Evolutionary conservation across 805 yeast genomes (phyloP).

Genomic region (Candida ovalis): DNA sequence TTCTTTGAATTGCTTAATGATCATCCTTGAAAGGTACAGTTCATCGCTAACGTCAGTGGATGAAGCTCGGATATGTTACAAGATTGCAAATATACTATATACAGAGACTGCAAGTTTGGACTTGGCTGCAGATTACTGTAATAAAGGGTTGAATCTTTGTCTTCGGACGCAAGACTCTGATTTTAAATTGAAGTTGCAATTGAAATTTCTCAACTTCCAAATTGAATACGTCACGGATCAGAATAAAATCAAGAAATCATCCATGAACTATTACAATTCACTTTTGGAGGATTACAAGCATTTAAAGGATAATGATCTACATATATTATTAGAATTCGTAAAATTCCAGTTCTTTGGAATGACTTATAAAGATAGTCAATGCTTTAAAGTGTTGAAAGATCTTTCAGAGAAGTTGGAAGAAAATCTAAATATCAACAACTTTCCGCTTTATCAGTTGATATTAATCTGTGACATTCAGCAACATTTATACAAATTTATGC

Average conservation of each 20-base stretch:
- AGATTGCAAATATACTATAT: constrained; percentile 35
- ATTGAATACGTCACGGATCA: constrained; percentile 30
- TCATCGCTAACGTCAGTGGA: constrained; percentile 28
- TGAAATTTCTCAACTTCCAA: constrained; percentile 36
- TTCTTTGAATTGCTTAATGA: constrained; percentile 35
- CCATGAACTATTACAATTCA: constrained; percentile 31
- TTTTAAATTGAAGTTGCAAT: constrained; percentile 23
- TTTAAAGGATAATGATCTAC: constrained; percentile 14
- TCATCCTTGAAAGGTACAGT: constrained; percentile 31
- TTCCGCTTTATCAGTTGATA: constrained; percentile 21
- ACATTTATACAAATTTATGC: constrained; percentile 30
- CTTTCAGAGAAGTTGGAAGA: constrained; percentile 10
- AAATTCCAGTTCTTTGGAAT: constrained; percentile 32
- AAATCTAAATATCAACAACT: constrained; percentile 7
- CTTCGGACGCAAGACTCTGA: constrained; percentile 21
- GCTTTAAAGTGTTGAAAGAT: constrained; percentile 16
- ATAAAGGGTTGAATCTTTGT: constrained; percentile 27
- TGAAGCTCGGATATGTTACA: constrained; percentile 33
- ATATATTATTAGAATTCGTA: constrained; percentile 31
- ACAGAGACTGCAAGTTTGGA: constrained; percentile 39
- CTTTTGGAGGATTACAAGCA: constrained; percentile 21
- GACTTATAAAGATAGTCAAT: constrained; percentile 25
- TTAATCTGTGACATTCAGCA: constrained; percentile 30
- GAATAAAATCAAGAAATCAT: constrained; percentile 19
- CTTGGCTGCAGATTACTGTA: constrained; percentile 37